A percentile compares a stretch with the other conserved stretches of the same genome.
Evolutionary conservation across 192 early-diverging fungal species (phyloP).

Genomic region (Backusella mclennaniae): DNA sequence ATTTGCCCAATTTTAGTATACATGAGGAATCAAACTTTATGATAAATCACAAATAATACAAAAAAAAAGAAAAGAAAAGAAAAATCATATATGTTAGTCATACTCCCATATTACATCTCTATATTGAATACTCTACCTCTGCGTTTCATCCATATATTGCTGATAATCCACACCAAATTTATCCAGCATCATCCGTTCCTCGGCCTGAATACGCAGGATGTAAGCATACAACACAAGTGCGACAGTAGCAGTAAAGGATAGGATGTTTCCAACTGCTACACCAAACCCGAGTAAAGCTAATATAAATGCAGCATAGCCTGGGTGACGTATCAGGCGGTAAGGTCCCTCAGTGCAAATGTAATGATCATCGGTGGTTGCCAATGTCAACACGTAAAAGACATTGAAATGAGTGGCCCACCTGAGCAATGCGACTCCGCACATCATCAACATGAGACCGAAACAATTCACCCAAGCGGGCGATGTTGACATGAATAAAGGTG

Average conservation of each 20-base stretch:
- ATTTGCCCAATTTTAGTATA: background rate
- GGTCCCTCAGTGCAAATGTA: slow-evolving; percentile 29
- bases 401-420: slow-evolving; percentile 31
- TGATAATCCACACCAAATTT: slow-evolving; percentile 36
- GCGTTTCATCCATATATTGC: slow-evolving; percentile 28
- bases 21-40: background rate
- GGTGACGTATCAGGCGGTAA: slow-evolving; percentile 35
- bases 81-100: background rate
- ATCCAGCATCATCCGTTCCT: slow-evolving; percentile 31
- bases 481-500: background rate
- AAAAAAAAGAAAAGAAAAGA: too few species aligned
- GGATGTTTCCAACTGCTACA: slow-evolving; percentile 13
- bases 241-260: slow-evolving; percentile 4
- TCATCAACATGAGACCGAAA: slow-evolving; percentile 25
- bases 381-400: slow-evolving; percentile 27
- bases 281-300: slow-evolving; percentile 32
- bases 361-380: slow-evolving; percentile 24
- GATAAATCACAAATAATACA: background rate
- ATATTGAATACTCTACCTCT: background rate
- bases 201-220: slow-evolving; percentile 24
- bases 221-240: slow-evolving; percentile 12
- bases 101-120: background rate
- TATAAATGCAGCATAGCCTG: slow-evolving; percentile 27
- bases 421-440: slow-evolving; percentile 19
- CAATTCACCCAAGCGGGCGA: slow-evolving; percentile 8